phyloP scores from a whole-genome alignment of 331 rosid species.

The Pyracantha coccinea region DNA sequence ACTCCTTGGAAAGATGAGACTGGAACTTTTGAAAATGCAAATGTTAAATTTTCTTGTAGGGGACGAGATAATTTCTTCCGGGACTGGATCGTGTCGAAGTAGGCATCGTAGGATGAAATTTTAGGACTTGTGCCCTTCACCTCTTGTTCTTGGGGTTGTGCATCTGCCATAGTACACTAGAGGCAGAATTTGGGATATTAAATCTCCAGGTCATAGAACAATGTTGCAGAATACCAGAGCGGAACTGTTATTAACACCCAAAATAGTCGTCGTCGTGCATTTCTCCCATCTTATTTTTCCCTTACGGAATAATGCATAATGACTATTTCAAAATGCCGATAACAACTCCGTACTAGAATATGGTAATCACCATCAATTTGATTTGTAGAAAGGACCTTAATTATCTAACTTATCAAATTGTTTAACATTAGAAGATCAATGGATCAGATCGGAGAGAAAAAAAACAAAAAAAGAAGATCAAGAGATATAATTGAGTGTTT shows the following conservation, averaged over 20 bases:
- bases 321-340: no score
- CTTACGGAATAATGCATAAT: no score
- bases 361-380: no score
- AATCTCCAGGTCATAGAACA: neutral
- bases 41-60: slow-evolving; percentile 61
- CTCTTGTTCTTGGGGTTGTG: slow-evolving; percentile 9
- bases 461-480: neutral
- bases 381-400: no score
- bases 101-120: slow-evolving; percentile 49
- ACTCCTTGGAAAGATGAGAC: slow-evolving; percentile 76
- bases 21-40: slow-evolving; percentile 69
- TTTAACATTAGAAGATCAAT: neutral
- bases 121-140: slow-evolving; percentile 7
- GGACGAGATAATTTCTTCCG: slow-evolving; percentile 62
- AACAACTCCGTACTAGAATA: no score
- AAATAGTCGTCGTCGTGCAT: no score
- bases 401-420: neutral
- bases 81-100: slow-evolving; percentile 60
- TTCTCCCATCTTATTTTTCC: no score
- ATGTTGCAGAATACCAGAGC: no score
- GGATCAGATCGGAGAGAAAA: no score
- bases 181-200: slow-evolving; percentile 1
- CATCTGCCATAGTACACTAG: slow-evolving; percentile 48
- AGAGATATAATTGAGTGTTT: neutral
- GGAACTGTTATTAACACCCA: no score